Base-by-base conservation (phyloP, 2,329 filamentous ascomycete species). In the Endoconidiophora polonica region DNA sequence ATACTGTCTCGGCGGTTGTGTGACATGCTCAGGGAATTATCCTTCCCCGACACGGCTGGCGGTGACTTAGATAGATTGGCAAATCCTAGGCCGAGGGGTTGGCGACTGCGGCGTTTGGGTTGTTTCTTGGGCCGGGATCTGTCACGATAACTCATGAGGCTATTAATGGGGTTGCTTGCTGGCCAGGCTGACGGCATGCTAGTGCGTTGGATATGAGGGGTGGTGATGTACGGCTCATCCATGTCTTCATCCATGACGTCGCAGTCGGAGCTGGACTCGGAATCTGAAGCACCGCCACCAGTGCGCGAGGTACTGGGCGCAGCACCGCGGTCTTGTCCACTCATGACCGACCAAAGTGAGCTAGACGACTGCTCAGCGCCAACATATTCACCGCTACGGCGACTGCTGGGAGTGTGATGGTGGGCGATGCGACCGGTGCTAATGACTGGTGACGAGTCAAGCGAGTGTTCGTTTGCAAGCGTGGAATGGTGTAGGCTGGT, bases 401-500 rank as follows among this genome's bases (percentile, higher is more conserved):
- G 68, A 40, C 67, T 66, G 5, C 76, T 77, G 45, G 23, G 29
- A 10, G 41, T 37, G 81, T 81, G 58, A 80, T 76, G 44, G 9
- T 38, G 22, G 16, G 33, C 29, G 23, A 72, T 76, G 55, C 69
- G 66, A 37, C 83, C 78, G 48, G 80, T 79, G 29, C 37, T 42
- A 49, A 91, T 81, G 10, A 82, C 88, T 0, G 91, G 91, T 0
- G 88, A 95, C 0, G 86, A 91, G 62, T 94, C 87, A 3, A 88
- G 87, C 4, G 85, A 91, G 1, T 85, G 83, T 62, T 82, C 77
- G 57, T 94, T 86, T 50, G 90, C 88, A 6, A 96, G 74, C 0
- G 85, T 96, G 14, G 90, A 95, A 64, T 96, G 91, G 65, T 96
- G 91, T 20, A 98, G 72, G 61, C 88, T 94, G 9, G 90, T 95